Evolutionary conservation across 1,284 basidiomycete species (phyloP).

Genomic region (Amylostereum areolatum): DNA sequence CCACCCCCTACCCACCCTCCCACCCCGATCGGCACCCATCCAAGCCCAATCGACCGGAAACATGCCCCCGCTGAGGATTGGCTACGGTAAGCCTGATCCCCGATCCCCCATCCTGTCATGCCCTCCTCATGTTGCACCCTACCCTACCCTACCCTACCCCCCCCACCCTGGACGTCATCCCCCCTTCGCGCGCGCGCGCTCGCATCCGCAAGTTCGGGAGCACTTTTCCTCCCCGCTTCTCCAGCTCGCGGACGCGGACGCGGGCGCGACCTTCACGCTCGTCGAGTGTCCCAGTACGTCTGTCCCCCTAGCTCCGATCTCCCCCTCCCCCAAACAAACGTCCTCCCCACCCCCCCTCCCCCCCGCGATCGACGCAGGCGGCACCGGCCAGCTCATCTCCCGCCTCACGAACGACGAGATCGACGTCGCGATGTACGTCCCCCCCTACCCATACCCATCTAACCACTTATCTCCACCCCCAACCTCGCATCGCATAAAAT

Average conservation of each 20-base stretch:
- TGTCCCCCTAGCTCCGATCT: not conserved
- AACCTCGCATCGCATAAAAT: not conserved
- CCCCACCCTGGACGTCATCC: too few relatives aligned
- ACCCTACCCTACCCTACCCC: too few relatives aligned
- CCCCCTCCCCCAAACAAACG: not conserved
- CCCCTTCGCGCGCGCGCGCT: not conserved
- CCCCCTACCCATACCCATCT: not conserved
- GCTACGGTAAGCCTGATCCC: too few relatives aligned
- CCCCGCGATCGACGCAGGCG: constrained; percentile 41
- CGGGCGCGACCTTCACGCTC: constrained; percentile 68
- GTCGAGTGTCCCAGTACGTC: constrained; percentile 83
- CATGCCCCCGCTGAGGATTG: too few relatives aligned
- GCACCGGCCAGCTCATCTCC: constrained; percentile 87
- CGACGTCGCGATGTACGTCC: constrained; percentile 77
- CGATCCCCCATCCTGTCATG: too few relatives aligned
- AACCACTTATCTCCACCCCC: not conserved
- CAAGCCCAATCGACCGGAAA: too few relatives aligned
- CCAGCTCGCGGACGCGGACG: constrained; percentile 64
- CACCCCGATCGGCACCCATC: too few relatives aligned
- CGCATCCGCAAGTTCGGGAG: not conserved
- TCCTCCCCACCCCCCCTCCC: not conserved
- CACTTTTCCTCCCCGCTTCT: constrained; percentile 38
- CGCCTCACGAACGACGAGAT: constrained; percentile 81
- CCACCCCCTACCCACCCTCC: too few relatives aligned
- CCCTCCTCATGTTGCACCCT: too few relatives aligned